These are phyloP conservation scores for Scedosporium aurantiacum DNA, from an alignment of 2,329 filamentous ascomycete species.

Conservation along the genomic window DNA sequence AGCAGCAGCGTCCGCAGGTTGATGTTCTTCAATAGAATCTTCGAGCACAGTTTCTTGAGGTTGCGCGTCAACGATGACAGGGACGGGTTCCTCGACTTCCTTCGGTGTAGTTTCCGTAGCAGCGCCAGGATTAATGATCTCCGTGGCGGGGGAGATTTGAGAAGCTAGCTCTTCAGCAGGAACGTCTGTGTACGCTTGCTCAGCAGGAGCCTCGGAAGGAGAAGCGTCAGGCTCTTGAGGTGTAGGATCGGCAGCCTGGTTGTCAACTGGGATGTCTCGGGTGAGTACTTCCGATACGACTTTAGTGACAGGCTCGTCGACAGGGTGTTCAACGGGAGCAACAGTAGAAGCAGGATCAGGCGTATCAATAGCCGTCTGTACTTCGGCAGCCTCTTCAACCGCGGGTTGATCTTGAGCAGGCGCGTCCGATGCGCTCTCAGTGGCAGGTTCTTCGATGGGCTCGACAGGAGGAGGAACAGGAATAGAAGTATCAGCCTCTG, in stretches of 20 bases:
- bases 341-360: background rate
- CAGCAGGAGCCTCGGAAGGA: background rate
- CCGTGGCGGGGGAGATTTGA: background rate
- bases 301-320: background rate
- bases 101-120: background rate
- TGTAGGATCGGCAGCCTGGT: background rate
- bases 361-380: no score
- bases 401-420: background rate
- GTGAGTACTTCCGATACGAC: background rate
- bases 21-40: background rate
- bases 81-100: background rate
- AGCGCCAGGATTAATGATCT: background rate
- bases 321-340: background rate
- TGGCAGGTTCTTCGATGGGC: background rate
- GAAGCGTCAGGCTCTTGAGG: background rate
- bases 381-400: no score
- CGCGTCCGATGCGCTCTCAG: background rate
- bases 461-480: background rate
- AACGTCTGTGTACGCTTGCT: background rate
- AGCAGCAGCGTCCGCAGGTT: background rate
- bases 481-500: background rate
- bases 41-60: background rate
- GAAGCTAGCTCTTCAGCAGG: background rate
- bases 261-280: background rate
- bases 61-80: background rate